These are phyloP conservation scores for Magnolia changhungtana DNA, from an alignment of 164 flowering plant genomes.

Conservation along the genomic window DNA sequence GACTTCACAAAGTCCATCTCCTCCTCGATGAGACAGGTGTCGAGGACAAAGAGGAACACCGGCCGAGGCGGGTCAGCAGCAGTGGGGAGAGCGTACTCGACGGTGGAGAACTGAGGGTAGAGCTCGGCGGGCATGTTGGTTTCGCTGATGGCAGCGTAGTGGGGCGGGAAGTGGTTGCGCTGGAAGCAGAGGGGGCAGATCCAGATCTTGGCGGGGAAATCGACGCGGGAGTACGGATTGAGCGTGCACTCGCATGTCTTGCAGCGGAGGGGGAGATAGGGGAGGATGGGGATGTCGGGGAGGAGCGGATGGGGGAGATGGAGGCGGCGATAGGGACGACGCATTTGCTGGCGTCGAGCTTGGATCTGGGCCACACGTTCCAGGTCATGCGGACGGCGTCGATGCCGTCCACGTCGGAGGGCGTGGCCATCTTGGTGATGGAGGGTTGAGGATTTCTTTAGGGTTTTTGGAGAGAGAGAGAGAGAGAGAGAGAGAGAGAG, in stretches of 20 bases:
- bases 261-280: conserved; percentile 84
- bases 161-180: conserved; percentile 82
- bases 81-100: conserved; percentile 46
- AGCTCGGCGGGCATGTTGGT: conserved; percentile 87
- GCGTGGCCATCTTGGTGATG: conserved; percentile 48
- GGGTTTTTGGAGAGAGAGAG: neutral
- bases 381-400: conserved; percentile 95
- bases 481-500: neutral
- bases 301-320: conserved; percentile 73
- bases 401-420: conserved; percentile 63
- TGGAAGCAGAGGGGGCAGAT: conserved; percentile 89
- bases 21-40: conserved; percentile 87
- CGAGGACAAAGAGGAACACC: conserved; percentile 74
- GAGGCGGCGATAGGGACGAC: conserved; percentile 89
- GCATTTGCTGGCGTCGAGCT: conserved; percentile 88
- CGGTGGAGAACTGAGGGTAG: conserved; percentile 67
- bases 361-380: conserved; percentile 89
- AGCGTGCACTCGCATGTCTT: conserved; percentile 61
- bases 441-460: neutral
- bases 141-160: conserved; percentile 61
- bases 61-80: conserved; percentile 27
- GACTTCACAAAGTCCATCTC: conserved; percentile 75
- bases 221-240: conserved; percentile 68
- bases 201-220: conserved; percentile 83
- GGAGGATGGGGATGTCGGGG: conserved; percentile 62